Conservation (phyloP, 2,329 filamentous ascomycete species). For the Beauveria rudraprayagi region DNA sequence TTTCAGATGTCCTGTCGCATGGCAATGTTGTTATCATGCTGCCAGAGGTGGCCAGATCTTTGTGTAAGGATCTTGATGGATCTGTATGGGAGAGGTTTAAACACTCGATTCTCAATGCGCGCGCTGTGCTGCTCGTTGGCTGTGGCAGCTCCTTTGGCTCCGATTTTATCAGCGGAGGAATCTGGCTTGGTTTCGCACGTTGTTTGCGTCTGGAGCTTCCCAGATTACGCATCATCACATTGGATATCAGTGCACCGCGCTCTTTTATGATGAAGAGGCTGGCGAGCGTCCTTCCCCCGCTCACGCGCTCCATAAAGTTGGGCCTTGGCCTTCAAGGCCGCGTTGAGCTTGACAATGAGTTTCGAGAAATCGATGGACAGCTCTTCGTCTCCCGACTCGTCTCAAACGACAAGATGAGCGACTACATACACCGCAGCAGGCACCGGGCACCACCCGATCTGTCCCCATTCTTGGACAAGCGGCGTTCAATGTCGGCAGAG, state of each 20-base stretch:
- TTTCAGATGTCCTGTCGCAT: neutral
- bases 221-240: neutral
- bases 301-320: constrained; percentile 9
- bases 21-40: neutral
- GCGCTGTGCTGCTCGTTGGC: neutral
- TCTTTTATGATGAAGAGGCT: neutral
- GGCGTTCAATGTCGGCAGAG: constrained; percentile 11
- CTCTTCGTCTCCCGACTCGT: constrained; percentile 14
- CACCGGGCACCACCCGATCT: neutral
- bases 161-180: neutral
- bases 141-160: neutral
- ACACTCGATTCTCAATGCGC: neutral
- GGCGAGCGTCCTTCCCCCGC: neutral
- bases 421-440: constrained; percentile 9
- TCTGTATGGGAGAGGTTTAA: neutral
- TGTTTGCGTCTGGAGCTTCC: neutral
- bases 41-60: neutral
- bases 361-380: constrained; percentile 13
- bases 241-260: neutral
- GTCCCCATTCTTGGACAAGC: constrained; percentile 9
- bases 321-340: constrained; percentile 1
- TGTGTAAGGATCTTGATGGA: neutral
- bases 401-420: neutral
- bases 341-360: constrained; percentile 13
- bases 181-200: neutral